A percentile compares a stretch with the other conserved stretches of the same genome.
These are phyloP conservation scores for Aspergillus sparsus DNA, from an alignment of 495 filamentous ascomycete genomes.

Conservation along the genomic window DNA sequence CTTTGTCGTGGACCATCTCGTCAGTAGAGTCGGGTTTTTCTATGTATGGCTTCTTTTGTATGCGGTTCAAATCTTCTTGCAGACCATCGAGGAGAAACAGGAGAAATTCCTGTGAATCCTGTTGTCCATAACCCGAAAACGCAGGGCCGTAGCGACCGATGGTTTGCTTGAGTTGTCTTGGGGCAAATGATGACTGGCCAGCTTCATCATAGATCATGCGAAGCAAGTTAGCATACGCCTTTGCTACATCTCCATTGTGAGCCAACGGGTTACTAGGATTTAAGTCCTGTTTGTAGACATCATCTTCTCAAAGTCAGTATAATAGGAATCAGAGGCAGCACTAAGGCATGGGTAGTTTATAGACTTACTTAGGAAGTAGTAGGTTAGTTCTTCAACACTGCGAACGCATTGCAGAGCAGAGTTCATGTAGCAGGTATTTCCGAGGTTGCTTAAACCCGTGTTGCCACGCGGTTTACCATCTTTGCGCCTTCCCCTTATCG, in stretches of 20 bases:
- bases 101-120: constrained; percentile 97
- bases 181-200: constrained; percentile 63
- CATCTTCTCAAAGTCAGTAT: constrained; percentile 45
- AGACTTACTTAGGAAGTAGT: constrained; percentile 76
- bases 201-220: constrained; percentile 65
- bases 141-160: constrained; percentile 77
- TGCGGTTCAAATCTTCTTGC: constrained; percentile 91
- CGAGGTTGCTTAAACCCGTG: constrained; percentile 83
- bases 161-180: constrained; percentile 73
- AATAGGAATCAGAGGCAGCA: constrained; percentile 2
- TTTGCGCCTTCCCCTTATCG: constrained; percentile 64
- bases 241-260: constrained; percentile 79
- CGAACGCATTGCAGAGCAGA: constrained; percentile 92
- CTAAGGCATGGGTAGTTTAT: constrained; percentile 1
- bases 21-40: constrained; percentile 98
- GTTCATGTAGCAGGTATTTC: constrained; percentile 99
- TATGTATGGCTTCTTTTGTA: constrained; percentile 94
- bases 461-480: constrained; percentile 67
- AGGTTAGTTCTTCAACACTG: constrained; percentile 85
- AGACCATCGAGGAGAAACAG: constrained; percentile 93
- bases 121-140: constrained; percentile 93
- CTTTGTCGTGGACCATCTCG: constrained; percentile 84
- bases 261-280: constrained; percentile 82
- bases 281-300: constrained; percentile 72
- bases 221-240: constrained; percentile 73